phyloP scores from a whole-genome alignment of 768 basidiomycete genomes.

The Sistotremastrum niveocremeum region DNA sequence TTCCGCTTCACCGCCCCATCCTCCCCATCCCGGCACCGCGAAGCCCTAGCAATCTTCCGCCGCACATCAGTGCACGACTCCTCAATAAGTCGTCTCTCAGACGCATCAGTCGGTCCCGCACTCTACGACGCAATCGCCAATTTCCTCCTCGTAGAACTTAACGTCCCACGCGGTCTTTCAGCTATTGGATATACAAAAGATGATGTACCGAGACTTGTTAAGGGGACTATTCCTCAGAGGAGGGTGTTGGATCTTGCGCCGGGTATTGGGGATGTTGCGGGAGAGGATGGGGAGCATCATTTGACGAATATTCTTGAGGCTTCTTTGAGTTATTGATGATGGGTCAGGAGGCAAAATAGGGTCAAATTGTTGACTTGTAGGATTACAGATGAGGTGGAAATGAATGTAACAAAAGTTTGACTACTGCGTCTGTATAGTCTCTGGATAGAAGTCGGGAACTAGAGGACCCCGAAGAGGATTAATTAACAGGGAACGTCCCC shows the following conservation, averaged over 20 bases:
- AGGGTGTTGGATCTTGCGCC: constrained; percentile 90
- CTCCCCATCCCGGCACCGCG: constrained; percentile 80
- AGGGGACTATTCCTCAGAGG: constrained; percentile 86
- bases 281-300: constrained; percentile 74
- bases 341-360: too few relatives aligned
- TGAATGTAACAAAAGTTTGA: too few relatives aligned
- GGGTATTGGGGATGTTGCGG: constrained; percentile 70
- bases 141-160: constrained; percentile 65
- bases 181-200: constrained; percentile 61
- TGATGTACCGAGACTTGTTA: constrained; percentile 66
- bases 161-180: constrained; percentile 75
- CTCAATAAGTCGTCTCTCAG: constrained; percentile 57
- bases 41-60: constrained; percentile 76
- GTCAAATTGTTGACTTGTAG: too few relatives aligned
- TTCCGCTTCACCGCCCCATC: constrained; percentile 96
- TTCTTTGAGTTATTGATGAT: constrained; percentile 57
- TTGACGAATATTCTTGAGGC: constrained; percentile 67
- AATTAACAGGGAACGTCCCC: too few relatives aligned
- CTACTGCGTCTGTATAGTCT: too few relatives aligned
- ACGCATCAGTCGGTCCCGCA: constrained; percentile 63
- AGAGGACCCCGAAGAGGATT: too few relatives aligned
- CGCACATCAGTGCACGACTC: constrained; percentile 51
- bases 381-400: too few relatives aligned
- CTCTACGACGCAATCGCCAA: constrained; percentile 78
- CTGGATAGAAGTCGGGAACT: too few relatives aligned